A percentile compares a stretch with the other conserved stretches of the same genome.
These are phyloP conservation scores for Candida jianshihensis DNA, from an alignment of 805 yeast species.

Conservation along the genomic window DNA sequence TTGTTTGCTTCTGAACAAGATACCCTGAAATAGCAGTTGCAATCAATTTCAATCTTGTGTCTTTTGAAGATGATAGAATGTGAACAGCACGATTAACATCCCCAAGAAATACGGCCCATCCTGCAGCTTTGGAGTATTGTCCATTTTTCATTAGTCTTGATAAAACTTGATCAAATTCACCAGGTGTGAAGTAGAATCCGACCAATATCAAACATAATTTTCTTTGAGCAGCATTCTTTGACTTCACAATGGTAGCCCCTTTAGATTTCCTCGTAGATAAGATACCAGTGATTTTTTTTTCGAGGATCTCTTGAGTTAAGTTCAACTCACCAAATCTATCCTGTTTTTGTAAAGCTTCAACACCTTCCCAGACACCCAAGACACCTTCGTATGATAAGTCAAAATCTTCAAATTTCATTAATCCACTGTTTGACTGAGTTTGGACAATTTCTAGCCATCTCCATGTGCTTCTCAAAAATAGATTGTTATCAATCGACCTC, in stretches of 20 bases:
- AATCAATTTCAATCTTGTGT: slow-evolving; percentile 66
- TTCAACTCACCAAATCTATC: slow-evolving; percentile 33
- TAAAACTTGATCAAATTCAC: slow-evolving; percentile 68
- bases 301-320: slow-evolving; percentile 12
- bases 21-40: slow-evolving; percentile 94
- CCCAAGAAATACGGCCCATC: slow-evolving; percentile 95
- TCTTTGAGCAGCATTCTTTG: slow-evolving; percentile 57
- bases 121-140: slow-evolving; percentile 85
- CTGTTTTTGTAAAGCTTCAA: slow-evolving; percentile 42
- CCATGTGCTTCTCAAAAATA: slow-evolving; percentile 78
- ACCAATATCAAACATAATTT: slow-evolving; percentile 74
- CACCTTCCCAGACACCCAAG: slow-evolving; percentile 81
- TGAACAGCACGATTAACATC: slow-evolving; percentile 75
- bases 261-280: slow-evolving; percentile 24
- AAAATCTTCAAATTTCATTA: slow-evolving; percentile 60
- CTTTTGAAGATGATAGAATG: slow-evolving; percentile 67
- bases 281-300: slow-evolving; percentile 26
- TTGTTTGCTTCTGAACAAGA: slow-evolving; percentile 52
- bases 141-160: slow-evolving; percentile 48
- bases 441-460: slow-evolving; percentile 79
- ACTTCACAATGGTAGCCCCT: slow-evolving; percentile 25
- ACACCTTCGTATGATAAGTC: slow-evolving; percentile 90
- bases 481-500: slow-evolving; percentile 42
- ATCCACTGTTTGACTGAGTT: slow-evolving; percentile 53
- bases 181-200: slow-evolving; percentile 82